These are phyloP conservation scores for Phytophthora constricta DNA, from an alignment of 352 stramenopile species.

Conservation along the genomic window DNA sequence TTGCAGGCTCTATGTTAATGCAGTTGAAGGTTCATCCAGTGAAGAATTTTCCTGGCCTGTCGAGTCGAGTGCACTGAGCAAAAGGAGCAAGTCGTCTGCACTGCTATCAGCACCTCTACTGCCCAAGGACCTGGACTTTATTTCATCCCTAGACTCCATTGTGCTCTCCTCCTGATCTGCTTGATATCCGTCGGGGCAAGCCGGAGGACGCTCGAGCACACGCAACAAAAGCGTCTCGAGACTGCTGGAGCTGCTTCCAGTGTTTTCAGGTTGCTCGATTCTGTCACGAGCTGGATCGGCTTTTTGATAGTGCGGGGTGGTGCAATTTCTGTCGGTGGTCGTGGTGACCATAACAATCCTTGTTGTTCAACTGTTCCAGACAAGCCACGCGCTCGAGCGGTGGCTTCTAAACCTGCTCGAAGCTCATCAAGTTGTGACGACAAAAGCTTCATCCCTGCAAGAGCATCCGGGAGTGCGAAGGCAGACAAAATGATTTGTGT, in stretches of 20 bases:
- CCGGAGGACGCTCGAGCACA: conserved; percentile 23
- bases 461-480: conserved; percentile 20
- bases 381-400: background rate
- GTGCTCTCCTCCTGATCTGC: conserved; percentile 28
- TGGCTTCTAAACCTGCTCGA: conserved; percentile 33
- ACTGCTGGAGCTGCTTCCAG: conserved; percentile 31
- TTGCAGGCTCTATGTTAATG: too few relatives aligned
- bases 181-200: conserved; percentile 18
- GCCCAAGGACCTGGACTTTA: conserved; percentile 14
- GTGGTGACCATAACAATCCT: conserved; percentile 19
- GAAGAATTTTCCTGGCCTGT: conserved; percentile 1
- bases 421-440: conserved; percentile 51
- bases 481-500: background rate
- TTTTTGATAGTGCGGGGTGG: background rate
- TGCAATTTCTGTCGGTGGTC: background rate
- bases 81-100: conserved; percentile 23
- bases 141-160: conserved; percentile 1
- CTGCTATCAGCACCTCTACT: conserved; percentile 20
- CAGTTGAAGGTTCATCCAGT: too few relatives aligned
- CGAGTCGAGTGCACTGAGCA: conserved; percentile 27
- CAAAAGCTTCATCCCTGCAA: conserved; percentile 43
- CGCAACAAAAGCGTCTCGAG: conserved; percentile 41
- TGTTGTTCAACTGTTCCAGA: background rate
- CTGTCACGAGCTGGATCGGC: background rate
- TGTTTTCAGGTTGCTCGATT: conserved; percentile 11